phyloP scores from a whole-genome alignment of 345 rosid species.

The Rhizophora mangle region DNA sequence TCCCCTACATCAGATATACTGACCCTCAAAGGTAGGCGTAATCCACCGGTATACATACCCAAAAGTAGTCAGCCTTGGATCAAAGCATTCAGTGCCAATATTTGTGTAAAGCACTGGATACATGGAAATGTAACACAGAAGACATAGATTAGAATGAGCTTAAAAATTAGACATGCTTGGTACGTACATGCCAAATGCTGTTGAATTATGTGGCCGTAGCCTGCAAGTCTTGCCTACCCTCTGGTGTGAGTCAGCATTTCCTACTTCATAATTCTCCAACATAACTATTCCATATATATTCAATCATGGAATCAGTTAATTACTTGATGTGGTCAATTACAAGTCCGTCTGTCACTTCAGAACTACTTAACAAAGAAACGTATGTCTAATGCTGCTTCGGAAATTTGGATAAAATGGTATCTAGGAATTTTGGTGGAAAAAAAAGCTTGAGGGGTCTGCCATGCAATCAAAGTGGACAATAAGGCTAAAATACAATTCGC shows the following conservation, averaged over 20 bases:
- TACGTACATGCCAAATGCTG: conserved; percentile 13
- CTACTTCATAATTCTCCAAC: conserved; percentile 17
- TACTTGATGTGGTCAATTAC: conserved; percentile 8
- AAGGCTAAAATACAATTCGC: conserved; percentile 12
- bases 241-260: conserved; percentile 9
- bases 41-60: not conserved
- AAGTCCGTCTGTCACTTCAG: conserved; percentile 2
- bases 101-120: too few relatives aligned
- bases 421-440: not conserved
- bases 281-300: conserved; percentile 11
- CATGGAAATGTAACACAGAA: too few relatives aligned
- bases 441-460: conserved; percentile 3
- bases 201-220: conserved; percentile 25
- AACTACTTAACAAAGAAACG: conserved; percentile 10
- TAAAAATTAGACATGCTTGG: not conserved
- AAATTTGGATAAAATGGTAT: not conserved
- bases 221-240: conserved; percentile 28
- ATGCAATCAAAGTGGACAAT: not conserved
- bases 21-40: not conserved
- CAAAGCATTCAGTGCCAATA: too few relatives aligned
- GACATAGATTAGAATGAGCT: too few relatives aligned
- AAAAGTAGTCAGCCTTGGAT: too few relatives aligned
- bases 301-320: not conserved
- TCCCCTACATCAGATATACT: not conserved
- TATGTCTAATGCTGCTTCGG: conserved; percentile 19